phyloP scores from a whole-genome alignment of 768 basidiomycete genomes.

The Phallus indusiatus region DNA sequence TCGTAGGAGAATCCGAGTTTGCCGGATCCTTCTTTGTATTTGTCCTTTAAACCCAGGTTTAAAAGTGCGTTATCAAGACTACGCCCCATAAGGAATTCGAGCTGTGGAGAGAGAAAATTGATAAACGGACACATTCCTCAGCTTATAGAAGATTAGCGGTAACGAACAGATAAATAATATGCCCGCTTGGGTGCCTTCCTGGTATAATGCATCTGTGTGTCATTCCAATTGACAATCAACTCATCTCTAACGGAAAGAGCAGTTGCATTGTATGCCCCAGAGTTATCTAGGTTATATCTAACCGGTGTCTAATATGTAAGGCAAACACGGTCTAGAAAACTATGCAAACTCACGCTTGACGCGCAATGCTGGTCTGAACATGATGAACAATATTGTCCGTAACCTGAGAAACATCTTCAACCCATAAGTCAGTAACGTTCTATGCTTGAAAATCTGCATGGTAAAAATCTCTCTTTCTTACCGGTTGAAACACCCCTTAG shows the following conservation, averaged over 20 bases:
- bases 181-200: slow-evolving; percentile 82
- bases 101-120: not conserved
- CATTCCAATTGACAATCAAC: slow-evolving; percentile 84
- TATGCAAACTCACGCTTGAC: slow-evolving; percentile 47
- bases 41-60: slow-evolving; percentile 76
- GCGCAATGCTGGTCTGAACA: slow-evolving; percentile 82
- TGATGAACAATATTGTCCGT: slow-evolving; percentile 73
- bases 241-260: slow-evolving; percentile 85
- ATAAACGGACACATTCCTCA: slow-evolving; percentile 34
- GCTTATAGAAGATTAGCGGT: slow-evolving; percentile 67
- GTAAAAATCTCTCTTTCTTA: slow-evolving; percentile 16
- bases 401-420: slow-evolving; percentile 48
- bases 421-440: slow-evolving; percentile 5
- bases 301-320: slow-evolving; percentile 56
- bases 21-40: slow-evolving; percentile 57
- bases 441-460: slow-evolving; percentile 2
- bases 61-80: slow-evolving; percentile 60
- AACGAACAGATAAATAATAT: slow-evolving; percentile 94
- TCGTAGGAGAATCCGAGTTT: slow-evolving; percentile 87
- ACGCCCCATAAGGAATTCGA: slow-evolving; percentile 21
- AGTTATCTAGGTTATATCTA: slow-evolving; percentile 33
- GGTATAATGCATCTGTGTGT: slow-evolving; percentile 66
- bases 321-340: not conserved
- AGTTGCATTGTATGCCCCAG: slow-evolving; percentile 88
- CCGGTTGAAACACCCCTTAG: slow-evolving; percentile 50